Evolutionary conservation across 1,139 yeast genomes (phyloP), one percentile per base, ranked within the genome.

Genomic region (Casaregolazyma lundiana): DNA sequence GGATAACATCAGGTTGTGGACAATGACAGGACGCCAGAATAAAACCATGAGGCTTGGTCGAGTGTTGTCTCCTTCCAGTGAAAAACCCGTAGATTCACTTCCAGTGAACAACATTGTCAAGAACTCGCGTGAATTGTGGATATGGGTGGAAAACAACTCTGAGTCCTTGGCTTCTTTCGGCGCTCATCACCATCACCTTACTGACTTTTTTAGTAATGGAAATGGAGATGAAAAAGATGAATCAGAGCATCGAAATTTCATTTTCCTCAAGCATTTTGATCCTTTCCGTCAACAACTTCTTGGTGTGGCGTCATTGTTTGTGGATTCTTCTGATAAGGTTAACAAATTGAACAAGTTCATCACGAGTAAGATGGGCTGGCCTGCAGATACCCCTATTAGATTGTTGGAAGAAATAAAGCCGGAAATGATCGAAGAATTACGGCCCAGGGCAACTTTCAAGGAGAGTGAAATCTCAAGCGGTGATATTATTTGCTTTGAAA

Each of bases 211-310:
- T 22, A 35, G 29, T 21, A 34, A 41, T 41, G 44, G 36, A 18
- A 35, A 35, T 9, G 40, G 24, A 30, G 36, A 41, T 4, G 44
- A 41, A 6, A 22, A 26, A 8, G 30, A 26, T 11, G 36, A 34
- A 20, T 29, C 43, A 37, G 44, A 37, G 22, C 35, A 68, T 17
- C 69, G 73, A 49, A 67, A 76, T 26, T 58, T 81, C 18, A 55
- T 89, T 1, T 84, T 88, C 55, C 59, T 89, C 48, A 90, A 90
- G 61, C 73, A 74, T 53, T 89, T 84, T 66, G 90, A 88, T 58
- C 74, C 74, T 1, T 60, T 64, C 3, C 59, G 68, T 0, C 86
- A 83, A 60, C 65, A 72, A 6, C 62, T 86, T 11, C 65, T 65
- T 15, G 95, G 95, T 0, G 66, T 85, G 18, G 76, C 87, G 0